Conservation (phyloP, 192 early-diverging fungal species). For the Coemansia sp. region DNA sequence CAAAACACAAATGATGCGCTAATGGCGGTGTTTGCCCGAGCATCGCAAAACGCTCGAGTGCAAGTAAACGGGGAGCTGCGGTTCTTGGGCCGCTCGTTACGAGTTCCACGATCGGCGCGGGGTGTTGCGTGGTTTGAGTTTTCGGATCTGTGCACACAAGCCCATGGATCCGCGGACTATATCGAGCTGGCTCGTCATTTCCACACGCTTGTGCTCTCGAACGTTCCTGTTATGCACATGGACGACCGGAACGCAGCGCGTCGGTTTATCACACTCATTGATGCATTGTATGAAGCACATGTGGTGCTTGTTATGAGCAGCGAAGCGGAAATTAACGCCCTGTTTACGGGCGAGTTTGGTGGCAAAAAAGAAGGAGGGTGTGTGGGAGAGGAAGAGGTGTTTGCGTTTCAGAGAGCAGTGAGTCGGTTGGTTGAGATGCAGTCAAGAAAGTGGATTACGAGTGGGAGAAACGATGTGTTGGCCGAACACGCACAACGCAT, state of each 20-base stretch:
- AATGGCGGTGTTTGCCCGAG: slow-evolving; percentile 40
- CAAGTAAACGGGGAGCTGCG: slow-evolving; percentile 39
- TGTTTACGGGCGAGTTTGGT: slow-evolving; percentile 67
- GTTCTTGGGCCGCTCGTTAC: slow-evolving; percentile 76
- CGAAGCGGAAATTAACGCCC: slow-evolving; percentile 60
- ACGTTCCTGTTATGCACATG: slow-evolving; percentile 68
- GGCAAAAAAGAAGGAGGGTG: slow-evolving; percentile 52
- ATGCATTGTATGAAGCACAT: slow-evolving; percentile 88
- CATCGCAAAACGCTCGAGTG: slow-evolving; percentile 19
- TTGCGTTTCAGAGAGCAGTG: slow-evolving; percentile 93
- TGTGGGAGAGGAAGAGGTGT: slow-evolving; percentile 86
- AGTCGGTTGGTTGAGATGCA: slow-evolving; percentile 95
- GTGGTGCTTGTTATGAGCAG: slow-evolving; percentile 71
- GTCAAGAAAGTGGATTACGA: slow-evolving; percentile 66
- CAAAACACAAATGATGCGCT: slow-evolving; percentile 36
- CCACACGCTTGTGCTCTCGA: slow-evolving; percentile 75
- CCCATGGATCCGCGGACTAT: slow-evolving; percentile 86
- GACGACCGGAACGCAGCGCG: slow-evolving; percentile 81
- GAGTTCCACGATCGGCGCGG: slow-evolving; percentile 63
- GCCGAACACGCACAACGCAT: slow-evolving; percentile 40
- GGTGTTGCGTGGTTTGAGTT: slow-evolving; percentile 78
- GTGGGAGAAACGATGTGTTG: slow-evolving; percentile 26
- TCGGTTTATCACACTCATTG: slow-evolving; percentile 91
- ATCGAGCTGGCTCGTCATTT: slow-evolving; percentile 76
- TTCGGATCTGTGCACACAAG: slow-evolving; percentile 70